Base-by-base conservation (phyloP, 169 alveolate species). In the Besnoitia besnoiti region DNA sequence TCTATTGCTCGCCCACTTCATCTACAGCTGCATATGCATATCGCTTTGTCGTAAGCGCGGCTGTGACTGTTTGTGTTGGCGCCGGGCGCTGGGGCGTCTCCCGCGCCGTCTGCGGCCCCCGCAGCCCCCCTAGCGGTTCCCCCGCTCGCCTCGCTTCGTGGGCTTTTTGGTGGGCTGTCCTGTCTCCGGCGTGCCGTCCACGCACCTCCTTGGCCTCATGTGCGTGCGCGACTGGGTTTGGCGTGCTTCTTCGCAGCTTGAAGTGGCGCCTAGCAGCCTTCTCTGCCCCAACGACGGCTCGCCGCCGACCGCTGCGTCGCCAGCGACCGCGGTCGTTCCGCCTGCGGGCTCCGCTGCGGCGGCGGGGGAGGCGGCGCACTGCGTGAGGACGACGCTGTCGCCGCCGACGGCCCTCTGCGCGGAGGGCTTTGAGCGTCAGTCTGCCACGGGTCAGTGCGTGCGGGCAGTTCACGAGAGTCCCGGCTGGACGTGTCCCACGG, bases 401-500 rank as follows among this genome's bases (percentile, higher is more conserved):
- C 82, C 82, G 47, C 14, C 39, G 10, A 30, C n/a, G 39, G 82
- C 82, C n/a, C 82, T 73, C 82, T 73, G 82, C 46, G n/a, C 27
- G 39, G 82, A 73, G 46, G 47, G 46, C 24, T 73, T 8, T 7
- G 82, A 73, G 40, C 47, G 16, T 0, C 82, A 73, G 27, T 39
- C 82, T 0, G 39, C 82, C 10, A 73, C 82, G 2, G 46, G 82
- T 19, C 44, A 19, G 47, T 73, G 82, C 46, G 82, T 73, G n/a
- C 3, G 8, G 47, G n/a, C 82, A 19, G 16, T 73, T 19, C 16
- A 73, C 8, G 82, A 73, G 46, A 8, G 44, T 42, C 82, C 82
- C 8, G 82, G 82, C 19, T 73, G 82, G 82, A 73, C 82, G 3
- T 73, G 82, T 16, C 82, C 82, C 10, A 73, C 82, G 8, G 82